These are phyloP conservation scores for Rhododendron mucronatum DNA, from an alignment of 148 eudicot species.

Conservation along the genomic window DNA sequence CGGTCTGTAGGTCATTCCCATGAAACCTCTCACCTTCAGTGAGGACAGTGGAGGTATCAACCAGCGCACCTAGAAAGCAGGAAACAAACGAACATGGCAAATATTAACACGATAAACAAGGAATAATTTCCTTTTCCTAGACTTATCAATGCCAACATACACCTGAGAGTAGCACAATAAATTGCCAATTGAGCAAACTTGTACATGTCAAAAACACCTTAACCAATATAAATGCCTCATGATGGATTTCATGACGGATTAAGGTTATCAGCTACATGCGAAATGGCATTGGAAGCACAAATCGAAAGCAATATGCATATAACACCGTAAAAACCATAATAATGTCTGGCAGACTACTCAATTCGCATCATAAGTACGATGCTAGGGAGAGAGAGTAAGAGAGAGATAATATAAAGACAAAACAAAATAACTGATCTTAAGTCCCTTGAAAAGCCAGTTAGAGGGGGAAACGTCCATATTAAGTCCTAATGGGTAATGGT, in stretches of 20 bases:
- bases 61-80: constrained; percentile 42
- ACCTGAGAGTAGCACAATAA: background rate
- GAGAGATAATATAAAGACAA: background rate
- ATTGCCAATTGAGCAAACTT: background rate
- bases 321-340: background rate
- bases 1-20: constrained; percentile 18
- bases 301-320: background rate
- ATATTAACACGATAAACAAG: constrained; percentile 1
- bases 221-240: background rate
- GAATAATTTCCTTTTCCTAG: background rate
- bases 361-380: background rate
- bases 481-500: background rate
- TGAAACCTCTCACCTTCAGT: constrained; percentile 29
- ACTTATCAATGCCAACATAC: background rate
- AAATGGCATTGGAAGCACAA: constrained; percentile 5
- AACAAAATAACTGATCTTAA: background rate
- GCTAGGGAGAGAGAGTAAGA: background rate
- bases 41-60: constrained; percentile 12
- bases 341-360: background rate
- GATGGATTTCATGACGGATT: background rate
- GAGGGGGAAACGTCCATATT: background rate
- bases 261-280: background rate
- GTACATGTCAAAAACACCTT: background rate
- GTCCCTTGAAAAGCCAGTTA: constrained; percentile 1
- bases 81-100: background rate